phyloP scores from a whole-genome alignment of 257 asterid species.

The Solanum chilense region DNA sequence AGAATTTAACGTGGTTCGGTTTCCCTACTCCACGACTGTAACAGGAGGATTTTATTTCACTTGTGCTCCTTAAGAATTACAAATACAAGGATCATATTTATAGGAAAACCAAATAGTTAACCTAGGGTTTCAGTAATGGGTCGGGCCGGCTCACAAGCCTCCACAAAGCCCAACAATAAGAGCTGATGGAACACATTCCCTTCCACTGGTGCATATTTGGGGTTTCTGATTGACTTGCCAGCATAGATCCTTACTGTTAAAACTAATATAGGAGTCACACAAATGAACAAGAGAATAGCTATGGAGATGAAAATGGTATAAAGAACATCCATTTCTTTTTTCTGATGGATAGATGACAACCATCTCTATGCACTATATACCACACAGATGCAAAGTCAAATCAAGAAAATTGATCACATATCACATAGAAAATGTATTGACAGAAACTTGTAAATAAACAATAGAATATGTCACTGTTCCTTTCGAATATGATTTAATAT shows the following conservation, averaged over 20 bases:
- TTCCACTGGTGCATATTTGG: slow-evolving; percentile 41
- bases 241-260: slow-evolving; percentile 17
- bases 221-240: slow-evolving; percentile 39
- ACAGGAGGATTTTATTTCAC: too few species aligned
- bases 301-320: slow-evolving; percentile 3
- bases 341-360: neutral
- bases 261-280: slow-evolving; percentile 8
- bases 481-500: neutral
- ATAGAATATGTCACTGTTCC: neutral
- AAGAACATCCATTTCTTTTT: neutral
- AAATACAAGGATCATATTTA: too few species aligned
- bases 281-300: slow-evolving; percentile 4
- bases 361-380: neutral
- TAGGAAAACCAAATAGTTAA: too few species aligned
- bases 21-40: too few species aligned
- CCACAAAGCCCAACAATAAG: too few species aligned
- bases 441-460: neutral
- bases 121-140: too few species aligned
- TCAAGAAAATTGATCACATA: neutral
- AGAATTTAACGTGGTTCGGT: too few species aligned
- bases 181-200: slow-evolving; percentile 62
- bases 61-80: too few species aligned
- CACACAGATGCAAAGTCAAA: neutral
- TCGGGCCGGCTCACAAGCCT: too few species aligned
- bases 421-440: neutral